Percentiles rank a stretch among this genome's conserved stretches.
These are phyloP conservation scores for Blastosporella zonata DNA, from an alignment of 1,284 basidiomycete genomes.

Conservation along the genomic window DNA sequence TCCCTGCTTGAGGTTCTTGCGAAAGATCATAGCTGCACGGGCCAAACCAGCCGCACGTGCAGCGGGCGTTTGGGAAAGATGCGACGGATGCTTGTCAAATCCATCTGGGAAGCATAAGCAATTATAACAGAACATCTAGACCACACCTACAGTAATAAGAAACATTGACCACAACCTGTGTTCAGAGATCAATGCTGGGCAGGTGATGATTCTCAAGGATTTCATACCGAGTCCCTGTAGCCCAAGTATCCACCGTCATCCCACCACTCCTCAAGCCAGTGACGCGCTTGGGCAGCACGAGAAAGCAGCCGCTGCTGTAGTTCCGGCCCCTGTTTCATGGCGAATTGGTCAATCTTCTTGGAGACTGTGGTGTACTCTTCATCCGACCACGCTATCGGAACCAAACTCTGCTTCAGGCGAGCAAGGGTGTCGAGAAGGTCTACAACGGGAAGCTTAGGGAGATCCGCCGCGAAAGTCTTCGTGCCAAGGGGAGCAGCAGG, in stretches of 20 bases:
- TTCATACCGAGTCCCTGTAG: conserved; percentile 72
- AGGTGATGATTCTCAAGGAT: not conserved
- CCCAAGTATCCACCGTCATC: conserved; percentile 68
- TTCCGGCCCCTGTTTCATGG: conserved; percentile 42
- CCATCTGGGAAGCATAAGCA: conserved; percentile 49
- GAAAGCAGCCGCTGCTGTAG: conserved; percentile 58
- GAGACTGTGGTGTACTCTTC: conserved; percentile 52
- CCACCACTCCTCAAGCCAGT: conserved; percentile 87
- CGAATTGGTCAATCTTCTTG: conserved; percentile 65
- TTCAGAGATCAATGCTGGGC: not conserved
- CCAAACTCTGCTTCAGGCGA: conserved; percentile 57
- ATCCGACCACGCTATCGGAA: conserved; percentile 61
- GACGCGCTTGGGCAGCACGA: conserved; percentile 46
- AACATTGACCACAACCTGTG: conserved; percentile 74
- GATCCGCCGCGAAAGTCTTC: conserved; percentile 35
- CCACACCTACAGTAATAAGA: conserved; percentile 72
- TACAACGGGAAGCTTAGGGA: conserved; percentile 67
- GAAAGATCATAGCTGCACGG: conserved; percentile 70
- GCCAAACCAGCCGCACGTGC: conserved; percentile 74
- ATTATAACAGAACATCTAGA: not conserved
- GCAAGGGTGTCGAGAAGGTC: conserved; percentile 53
- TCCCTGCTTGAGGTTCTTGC: conserved; percentile 65
- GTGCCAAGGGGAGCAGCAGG: conserved; percentile 40
- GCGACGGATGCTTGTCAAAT: conserved; percentile 63
- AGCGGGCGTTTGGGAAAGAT: conserved; percentile 55